Percentiles rank a stretch among this genome's conserved stretches.
Conservation (phyloP, 2,329 filamentous ascomycete species). For the Akanthomyces dipterigenus region DNA sequence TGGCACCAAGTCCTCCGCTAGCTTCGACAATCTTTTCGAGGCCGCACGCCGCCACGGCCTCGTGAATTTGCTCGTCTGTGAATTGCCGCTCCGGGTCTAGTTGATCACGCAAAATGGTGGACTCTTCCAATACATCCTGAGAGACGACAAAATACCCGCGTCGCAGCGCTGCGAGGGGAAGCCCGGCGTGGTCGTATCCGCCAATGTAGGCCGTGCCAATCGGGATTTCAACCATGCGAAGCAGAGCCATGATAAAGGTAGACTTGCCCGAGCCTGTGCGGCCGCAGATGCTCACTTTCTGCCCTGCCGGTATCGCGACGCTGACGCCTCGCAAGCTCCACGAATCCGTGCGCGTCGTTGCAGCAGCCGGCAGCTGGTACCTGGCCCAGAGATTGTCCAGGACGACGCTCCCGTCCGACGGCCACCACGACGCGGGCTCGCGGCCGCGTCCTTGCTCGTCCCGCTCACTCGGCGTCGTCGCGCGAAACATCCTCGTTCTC, state of each 20-base stretch:
- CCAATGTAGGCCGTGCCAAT: neutral
- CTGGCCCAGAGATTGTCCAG: neutral
- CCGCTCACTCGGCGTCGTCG: neutral
- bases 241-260: neutral
- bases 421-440: neutral
- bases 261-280: slow-evolving; percentile 7
- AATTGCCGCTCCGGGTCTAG: neutral
- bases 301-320: neutral
- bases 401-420: neutral
- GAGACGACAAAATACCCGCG: neutral
- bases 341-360: neutral
- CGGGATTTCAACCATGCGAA: neutral
- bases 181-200: neutral
- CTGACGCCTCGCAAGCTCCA: neutral
- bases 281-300: slow-evolving; percentile 1
- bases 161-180: neutral
- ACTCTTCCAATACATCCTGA: neutral
- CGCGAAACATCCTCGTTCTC: neutral
- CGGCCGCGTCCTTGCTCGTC: neutral
- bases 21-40: neutral
- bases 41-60: neutral
- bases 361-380: neutral
- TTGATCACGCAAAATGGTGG: neutral
- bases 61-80: neutral
- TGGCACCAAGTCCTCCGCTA: neutral